Conservation (phyloP, 495 filamentous ascomycete genomes). For the Lasiosphaeriaceae sp. region DNA sequence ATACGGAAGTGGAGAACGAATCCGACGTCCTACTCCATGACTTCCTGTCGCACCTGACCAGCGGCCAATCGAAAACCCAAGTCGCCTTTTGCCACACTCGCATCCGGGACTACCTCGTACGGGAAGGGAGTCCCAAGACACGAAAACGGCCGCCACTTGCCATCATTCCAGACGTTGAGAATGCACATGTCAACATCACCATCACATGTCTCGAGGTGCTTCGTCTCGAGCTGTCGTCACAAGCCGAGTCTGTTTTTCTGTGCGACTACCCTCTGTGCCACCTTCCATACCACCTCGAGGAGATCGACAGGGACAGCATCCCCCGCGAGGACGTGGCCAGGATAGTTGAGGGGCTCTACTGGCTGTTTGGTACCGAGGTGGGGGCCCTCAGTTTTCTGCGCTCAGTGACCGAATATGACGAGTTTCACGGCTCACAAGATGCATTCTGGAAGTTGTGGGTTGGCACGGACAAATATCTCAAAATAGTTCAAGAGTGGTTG, state of each 20-base stretch:
- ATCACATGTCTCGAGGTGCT: slow-evolving; percentile 2
- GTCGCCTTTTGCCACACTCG: slow-evolving; percentile 11
- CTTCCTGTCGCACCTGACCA: background rate
- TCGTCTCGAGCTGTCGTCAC: background rate
- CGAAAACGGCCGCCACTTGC: slow-evolving; percentile 1
- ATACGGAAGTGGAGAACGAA: background rate
- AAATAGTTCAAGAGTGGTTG: slow-evolving; percentile 6
- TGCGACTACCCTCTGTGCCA: slow-evolving; percentile 6
- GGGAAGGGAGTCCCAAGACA: slow-evolving; percentile 2
- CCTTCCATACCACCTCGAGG: slow-evolving; percentile 5
- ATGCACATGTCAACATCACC: slow-evolving; percentile 2
- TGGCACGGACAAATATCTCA: slow-evolving; percentile 7
- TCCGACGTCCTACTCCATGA: background rate
- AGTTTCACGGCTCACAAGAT: slow-evolving; percentile 2
- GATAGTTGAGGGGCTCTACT: slow-evolving; percentile 9
- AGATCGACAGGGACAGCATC: background rate
- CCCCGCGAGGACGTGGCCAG: background rate
- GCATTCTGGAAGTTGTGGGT: slow-evolving; percentile 8
- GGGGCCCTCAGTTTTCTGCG: background rate
- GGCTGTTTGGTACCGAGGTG: slow-evolving; percentile 8
- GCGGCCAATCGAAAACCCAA: background rate
- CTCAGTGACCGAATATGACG: slow-evolving; percentile 3
- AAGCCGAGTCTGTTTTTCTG: slow-evolving; percentile 2
- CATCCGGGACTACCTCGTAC: slow-evolving; percentile 7
- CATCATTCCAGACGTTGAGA: slow-evolving; percentile 3